phyloP scores from a whole-genome alignment of 208 protist species.

The Angomonas desouzai region DNA sequence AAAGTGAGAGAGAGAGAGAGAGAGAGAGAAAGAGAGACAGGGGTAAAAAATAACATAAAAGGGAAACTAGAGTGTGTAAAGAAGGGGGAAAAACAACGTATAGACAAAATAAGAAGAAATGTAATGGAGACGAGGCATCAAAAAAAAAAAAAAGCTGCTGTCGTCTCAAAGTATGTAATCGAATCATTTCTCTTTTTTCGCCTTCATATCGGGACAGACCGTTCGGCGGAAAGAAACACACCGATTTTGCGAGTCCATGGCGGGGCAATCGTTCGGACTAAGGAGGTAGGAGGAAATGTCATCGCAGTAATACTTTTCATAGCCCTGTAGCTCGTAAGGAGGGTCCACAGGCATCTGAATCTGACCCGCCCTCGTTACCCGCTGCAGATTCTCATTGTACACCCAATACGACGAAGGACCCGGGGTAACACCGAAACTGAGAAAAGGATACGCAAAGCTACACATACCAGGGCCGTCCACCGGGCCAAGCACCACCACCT shows the following conservation, averaged over 20 bases:
- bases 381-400: constrained; percentile 70
- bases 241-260: constrained; percentile 39
- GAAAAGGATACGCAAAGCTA: constrained; percentile 61
- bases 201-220: constrained; percentile 34
- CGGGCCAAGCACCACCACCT: constrained; percentile 55
- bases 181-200: neutral
- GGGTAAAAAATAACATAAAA: neutral
- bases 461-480: constrained; percentile 75
- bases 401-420: constrained; percentile 67
- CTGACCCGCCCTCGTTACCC: constrained; percentile 29
- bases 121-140: neutral
- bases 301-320: constrained; percentile 47
- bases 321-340: constrained; percentile 61
- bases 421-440: constrained; percentile 65
- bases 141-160: constrained; percentile 11
- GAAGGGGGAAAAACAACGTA: too few relatives aligned
- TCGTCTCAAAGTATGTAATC: too few relatives aligned
- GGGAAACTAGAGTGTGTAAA: neutral
- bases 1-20: constrained; percentile 8
- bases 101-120: neutral
- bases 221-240: constrained; percentile 48
- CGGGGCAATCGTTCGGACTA: constrained; percentile 50
- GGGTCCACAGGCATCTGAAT: constrained; percentile 68
- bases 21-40: too few relatives aligned
- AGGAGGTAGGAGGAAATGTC: constrained; percentile 57